Evolutionary conservation across 2,329 filamentous ascomycete genomes (phyloP).

Genomic region (Paecilomyces formosus): DNA sequence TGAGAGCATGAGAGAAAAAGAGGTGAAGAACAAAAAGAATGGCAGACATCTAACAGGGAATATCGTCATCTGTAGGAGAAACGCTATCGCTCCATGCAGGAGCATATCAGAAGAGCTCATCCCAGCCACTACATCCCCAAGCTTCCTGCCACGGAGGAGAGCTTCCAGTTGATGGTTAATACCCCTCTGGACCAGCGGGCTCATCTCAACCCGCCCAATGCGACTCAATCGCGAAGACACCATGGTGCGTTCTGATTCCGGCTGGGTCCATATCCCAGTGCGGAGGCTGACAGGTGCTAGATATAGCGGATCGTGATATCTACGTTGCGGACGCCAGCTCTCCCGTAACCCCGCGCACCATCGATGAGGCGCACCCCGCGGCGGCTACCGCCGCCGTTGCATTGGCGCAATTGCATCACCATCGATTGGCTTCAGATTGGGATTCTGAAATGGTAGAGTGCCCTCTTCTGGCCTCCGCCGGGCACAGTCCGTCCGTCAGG

Average conservation of each 20-base stretch:
- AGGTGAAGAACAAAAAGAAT: neutral
- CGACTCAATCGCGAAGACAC: conserved; percentile 25
- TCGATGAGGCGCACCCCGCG: conserved; percentile 62
- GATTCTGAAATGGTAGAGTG: conserved; percentile 66
- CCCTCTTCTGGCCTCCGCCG: conserved; percentile 8
- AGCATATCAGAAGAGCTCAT: conserved; percentile 95
- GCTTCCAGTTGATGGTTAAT: conserved; percentile 93
- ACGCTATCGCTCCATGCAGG: conserved; percentile 96
- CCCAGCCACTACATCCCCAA: conserved; percentile 97
- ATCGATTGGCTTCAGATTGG: conserved; percentile 69
- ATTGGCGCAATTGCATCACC: conserved; percentile 74
- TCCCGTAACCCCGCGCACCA: conserved; percentile 60
- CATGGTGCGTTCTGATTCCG: conserved; percentile 23
- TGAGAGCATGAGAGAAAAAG: neutral
- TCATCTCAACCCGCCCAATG: conserved; percentile 41
- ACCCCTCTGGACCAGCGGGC: conserved; percentile 70
- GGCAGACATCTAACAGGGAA: conserved; percentile 18
- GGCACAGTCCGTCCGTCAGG: neutral
- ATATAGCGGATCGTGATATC: conserved; percentile 56
- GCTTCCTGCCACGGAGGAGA: conserved; percentile 95
- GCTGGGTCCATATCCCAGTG: neutral
- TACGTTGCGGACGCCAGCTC: conserved; percentile 62
- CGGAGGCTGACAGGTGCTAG: conserved; percentile 32
- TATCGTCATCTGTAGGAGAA: conserved; percentile 61
- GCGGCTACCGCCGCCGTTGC: conserved; percentile 76